A percentile compares a stretch with the other conserved stretches of the same genome.
phyloP scores from a whole-genome alignment of 331 rosid species.

The Rosa hybrid region DNA sequence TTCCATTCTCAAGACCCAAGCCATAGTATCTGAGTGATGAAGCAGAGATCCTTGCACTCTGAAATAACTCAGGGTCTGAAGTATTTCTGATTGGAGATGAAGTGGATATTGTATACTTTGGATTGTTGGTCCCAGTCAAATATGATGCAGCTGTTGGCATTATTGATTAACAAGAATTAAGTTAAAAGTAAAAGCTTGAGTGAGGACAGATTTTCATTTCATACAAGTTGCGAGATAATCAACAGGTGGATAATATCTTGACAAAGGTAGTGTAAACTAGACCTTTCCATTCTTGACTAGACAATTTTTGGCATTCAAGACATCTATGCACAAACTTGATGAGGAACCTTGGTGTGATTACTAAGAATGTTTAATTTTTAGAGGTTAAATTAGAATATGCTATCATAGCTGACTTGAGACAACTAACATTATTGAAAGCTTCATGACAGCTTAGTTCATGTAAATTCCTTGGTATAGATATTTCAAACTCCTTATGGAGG shows the following conservation, averaged over 20 bases:
- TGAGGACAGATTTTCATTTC: background rate
- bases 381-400: background rate
- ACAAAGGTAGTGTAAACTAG: background rate
- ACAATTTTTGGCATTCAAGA: background rate
- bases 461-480: background rate
- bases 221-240: background rate
- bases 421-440: background rate
- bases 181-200: background rate
- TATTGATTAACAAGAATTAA: background rate
- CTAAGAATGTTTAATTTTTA: background rate
- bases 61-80: constrained; percentile 50
- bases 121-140: constrained; percentile 34
- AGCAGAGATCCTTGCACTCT: constrained; percentile 67
- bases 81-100: constrained; percentile 48
- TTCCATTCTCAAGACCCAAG: constrained; percentile 75
- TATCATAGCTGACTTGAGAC: background rate
- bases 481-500: background rate
- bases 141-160: constrained; percentile 13
- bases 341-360: background rate
- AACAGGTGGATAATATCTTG: background rate
- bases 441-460: background rate
- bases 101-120: constrained; percentile 25
- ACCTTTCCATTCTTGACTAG: background rate
- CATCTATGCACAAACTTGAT: background rate
- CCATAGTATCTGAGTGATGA: constrained; percentile 85